A percentile compares a stretch with the other conserved stretches of the same genome.
phyloP scores from a whole-genome alignment of 2,329 filamentous ascomycete genomes.

The Metarhizium anisopliae region DNA sequence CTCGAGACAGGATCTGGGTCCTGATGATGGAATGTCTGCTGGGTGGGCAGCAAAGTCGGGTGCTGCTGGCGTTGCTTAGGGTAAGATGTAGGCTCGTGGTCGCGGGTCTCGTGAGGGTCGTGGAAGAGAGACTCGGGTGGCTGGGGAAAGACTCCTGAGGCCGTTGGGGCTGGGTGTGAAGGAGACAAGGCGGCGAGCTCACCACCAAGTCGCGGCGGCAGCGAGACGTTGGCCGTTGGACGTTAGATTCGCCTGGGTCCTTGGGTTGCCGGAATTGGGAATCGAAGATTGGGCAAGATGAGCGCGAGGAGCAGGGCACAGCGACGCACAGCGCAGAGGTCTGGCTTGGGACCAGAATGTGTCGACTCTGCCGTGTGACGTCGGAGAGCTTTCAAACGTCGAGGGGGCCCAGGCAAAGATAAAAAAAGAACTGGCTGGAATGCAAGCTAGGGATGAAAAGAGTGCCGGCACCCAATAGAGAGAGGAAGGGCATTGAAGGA shows the following conservation, averaged over 20 bases:
- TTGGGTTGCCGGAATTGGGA: not conserved
- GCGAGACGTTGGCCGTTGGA: not conserved
- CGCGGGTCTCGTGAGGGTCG: slow-evolving; percentile 48
- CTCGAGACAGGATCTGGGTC: slow-evolving; percentile 18
- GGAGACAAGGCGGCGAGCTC: slow-evolving; percentile 38
- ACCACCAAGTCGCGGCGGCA: slow-evolving; percentile 31
- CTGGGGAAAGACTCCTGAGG: slow-evolving; percentile 34
- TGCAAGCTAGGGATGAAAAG: not conserved
- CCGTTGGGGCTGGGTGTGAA: slow-evolving; percentile 24
- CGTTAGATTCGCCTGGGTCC: not conserved
- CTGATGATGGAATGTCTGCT: slow-evolving; percentile 4
- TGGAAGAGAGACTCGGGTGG: slow-evolving; percentile 31
- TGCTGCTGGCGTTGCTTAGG: slow-evolving; percentile 35
- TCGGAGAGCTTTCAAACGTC: not conserved
- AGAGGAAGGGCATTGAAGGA: not conserved
- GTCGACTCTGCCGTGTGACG: not conserved
- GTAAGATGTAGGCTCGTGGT: slow-evolving; percentile 26
- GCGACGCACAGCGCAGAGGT: too few relatives aligned
- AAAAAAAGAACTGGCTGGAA: not conserved
- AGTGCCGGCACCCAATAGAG: not conserved
- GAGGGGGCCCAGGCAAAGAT: not conserved
- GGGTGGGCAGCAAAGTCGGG: slow-evolving; percentile 9
- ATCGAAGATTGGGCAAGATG: not conserved
- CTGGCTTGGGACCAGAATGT: not conserved
- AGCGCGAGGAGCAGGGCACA: not conserved